A percentile compares a stretch with the other conserved stretches of the same genome.
These are phyloP conservation scores for Fusarium gaditjirri DNA, from an alignment of 2,329 filamentous ascomycete species.

Conservation along the genomic window DNA sequence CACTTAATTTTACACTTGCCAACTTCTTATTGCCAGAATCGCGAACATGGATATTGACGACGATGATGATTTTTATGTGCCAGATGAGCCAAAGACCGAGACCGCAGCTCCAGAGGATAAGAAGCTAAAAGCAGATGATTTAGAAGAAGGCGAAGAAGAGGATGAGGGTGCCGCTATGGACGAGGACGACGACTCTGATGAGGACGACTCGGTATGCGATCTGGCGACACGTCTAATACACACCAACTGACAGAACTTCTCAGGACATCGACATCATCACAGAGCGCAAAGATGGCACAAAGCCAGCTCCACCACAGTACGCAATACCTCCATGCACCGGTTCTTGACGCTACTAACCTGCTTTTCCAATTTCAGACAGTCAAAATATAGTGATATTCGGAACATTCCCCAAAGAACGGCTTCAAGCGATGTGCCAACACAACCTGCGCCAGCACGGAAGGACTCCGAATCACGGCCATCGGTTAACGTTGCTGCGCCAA, in stretches of 20 bases:
- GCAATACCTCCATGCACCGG: conserved; percentile 42
- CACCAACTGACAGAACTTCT: conserved; percentile 8
- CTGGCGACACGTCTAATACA: background rate
- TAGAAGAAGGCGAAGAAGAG: conserved; percentile 73
- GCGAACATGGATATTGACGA: conserved; percentile 72
- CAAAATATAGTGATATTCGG: conserved; percentile 72
- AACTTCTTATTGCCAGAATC: conserved; percentile 1
- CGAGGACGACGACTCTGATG: conserved; percentile 56
- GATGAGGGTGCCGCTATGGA: conserved; percentile 71
- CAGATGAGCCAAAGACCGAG: conserved; percentile 63
- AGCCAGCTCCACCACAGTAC: conserved; percentile 68
- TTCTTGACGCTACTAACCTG: conserved; percentile 9
- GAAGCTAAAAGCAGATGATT: conserved; percentile 60
- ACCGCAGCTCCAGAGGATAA: conserved; percentile 43
- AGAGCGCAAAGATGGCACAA: conserved; percentile 72
- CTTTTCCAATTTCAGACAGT: conserved; percentile 56
- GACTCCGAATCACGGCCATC: conserved; percentile 53
- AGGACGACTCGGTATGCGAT: conserved; percentile 55
- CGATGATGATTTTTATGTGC: conserved; percentile 74
- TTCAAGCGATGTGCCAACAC: conserved; percentile 61
- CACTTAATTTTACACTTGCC: background rate
- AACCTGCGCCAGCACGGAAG: conserved; percentile 59
- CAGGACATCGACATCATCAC: conserved; percentile 77
- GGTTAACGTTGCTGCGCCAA: conserved; percentile 52
- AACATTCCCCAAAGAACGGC: conserved; percentile 71